phyloP scores from a whole-genome alignment of 495 filamentous ascomycete genomes.

The Podospora pseudoanserina region DNA sequence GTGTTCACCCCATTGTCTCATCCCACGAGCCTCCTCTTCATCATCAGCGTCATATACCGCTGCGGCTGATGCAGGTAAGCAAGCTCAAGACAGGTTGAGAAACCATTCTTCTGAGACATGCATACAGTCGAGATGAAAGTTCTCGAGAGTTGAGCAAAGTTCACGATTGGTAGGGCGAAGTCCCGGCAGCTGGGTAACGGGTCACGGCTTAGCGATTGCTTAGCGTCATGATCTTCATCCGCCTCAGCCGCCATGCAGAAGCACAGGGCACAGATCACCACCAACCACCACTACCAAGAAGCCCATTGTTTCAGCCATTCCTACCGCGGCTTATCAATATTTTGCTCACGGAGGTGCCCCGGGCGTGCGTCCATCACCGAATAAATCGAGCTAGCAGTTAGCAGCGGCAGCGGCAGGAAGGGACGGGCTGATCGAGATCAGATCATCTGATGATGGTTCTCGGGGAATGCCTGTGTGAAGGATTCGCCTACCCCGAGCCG shows the following conservation, averaged over 20 bases:
- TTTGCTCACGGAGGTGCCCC: background rate
- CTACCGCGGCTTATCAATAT: conserved; percentile 5
- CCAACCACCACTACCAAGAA: background rate
- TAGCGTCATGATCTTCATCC: conserved; percentile 27
- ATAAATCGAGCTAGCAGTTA: conserved; percentile 18
- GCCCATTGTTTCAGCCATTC: conserved; percentile 21
- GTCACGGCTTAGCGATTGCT: background rate
- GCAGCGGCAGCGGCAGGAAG: background rate
- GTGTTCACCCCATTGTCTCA: background rate
- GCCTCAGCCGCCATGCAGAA: conserved; percentile 23
- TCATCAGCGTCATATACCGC: background rate
- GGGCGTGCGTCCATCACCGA: conserved; percentile 5
- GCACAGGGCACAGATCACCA: background rate
- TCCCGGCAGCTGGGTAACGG: conserved; percentile 5
- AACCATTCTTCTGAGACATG: background rate
- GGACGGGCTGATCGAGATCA: background rate
- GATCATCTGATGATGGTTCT: background rate
- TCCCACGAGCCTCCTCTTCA: background rate
- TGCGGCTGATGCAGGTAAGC: background rate
- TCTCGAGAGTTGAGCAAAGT: background rate
- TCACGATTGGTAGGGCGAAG: background rate
- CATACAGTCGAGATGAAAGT: conserved; percentile 1
- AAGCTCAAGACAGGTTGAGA: background rate
- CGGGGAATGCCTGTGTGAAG: background rate
- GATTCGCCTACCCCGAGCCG: background rate